These are phyloP conservation scores for Haplosporangium gracile DNA, from an alignment of 192 early-diverging fungal genomes.

Conservation along the genomic window DNA sequence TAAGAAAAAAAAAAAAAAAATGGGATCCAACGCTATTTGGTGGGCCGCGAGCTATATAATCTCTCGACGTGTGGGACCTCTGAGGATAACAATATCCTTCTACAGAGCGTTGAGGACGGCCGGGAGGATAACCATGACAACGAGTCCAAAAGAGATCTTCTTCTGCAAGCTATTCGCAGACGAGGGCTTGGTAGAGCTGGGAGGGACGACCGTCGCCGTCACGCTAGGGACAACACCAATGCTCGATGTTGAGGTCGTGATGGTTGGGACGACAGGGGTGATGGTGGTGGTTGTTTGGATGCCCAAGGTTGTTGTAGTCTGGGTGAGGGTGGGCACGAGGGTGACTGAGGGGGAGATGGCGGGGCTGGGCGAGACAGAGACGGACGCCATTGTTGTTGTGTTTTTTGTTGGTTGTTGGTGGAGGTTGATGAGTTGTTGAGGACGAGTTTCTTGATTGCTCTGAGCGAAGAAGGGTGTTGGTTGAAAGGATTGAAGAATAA, in stretches of 20 bases:
- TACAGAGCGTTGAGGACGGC: conserved; percentile 43
- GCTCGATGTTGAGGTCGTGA: not conserved
- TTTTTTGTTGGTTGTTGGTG: not conserved
- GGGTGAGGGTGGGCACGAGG: not conserved
- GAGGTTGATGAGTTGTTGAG: not conserved
- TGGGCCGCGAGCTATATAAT: no score
- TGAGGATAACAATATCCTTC: not conserved
- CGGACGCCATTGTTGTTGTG: not conserved
- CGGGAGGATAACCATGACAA: conserved; percentile 35
- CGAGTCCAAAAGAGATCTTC: conserved; percentile 18
- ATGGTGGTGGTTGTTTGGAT: conserved; percentile 2
- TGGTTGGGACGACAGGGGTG: conserved; percentile 9
- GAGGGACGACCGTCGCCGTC: not conserved
- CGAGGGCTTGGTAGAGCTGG: conserved; percentile 18
- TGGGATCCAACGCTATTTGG: no score
- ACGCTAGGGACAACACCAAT: not conserved
- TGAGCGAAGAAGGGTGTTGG: not conserved
- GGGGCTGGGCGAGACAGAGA: not conserved
- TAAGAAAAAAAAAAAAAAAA: no score
- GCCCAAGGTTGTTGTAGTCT: not conserved
- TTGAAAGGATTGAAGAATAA: not conserved
- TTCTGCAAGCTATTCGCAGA: conserved; percentile 33
- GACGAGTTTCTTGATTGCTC: not conserved
- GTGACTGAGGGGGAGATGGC: not conserved
- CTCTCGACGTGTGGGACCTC: no score